These are phyloP conservation scores for Didymella segeticola DNA, from an alignment of 2,329 filamentous ascomycete genomes.

Conservation along the genomic window DNA sequence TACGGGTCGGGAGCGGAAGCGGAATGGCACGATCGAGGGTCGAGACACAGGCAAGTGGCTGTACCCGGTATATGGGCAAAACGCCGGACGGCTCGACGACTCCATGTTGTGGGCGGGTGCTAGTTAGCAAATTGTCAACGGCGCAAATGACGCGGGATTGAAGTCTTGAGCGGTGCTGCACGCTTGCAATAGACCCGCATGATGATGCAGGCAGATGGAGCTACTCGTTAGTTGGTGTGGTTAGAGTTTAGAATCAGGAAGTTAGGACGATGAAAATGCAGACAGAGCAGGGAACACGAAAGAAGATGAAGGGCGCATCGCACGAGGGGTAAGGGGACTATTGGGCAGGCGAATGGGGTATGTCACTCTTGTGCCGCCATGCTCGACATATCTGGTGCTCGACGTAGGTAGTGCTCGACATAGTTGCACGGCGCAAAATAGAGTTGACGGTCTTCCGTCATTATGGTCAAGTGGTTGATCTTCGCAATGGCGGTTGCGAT, in stretches of 20 bases:
- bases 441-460: not conserved
- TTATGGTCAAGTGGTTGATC: not conserved
- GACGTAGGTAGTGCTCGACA: not conserved
- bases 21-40: slow-evolving; percentile 1
- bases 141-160: not conserved
- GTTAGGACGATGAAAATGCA: too few species aligned
- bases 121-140: slow-evolving; percentile 1
- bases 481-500: not conserved
- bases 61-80: slow-evolving; percentile 3
- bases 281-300: not conserved
- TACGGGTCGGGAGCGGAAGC: slow-evolving; percentile 5
- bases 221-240: slow-evolving; percentile 10
- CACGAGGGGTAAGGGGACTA: not conserved
- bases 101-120: not conserved
- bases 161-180: slow-evolving; percentile 6
- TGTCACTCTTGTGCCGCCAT: not conserved
- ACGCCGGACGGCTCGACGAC: not conserved
- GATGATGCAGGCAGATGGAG: slow-evolving; percentile 3
- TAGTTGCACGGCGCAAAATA: not conserved
- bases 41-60: not conserved
- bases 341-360: not conserved
- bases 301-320: not conserved
- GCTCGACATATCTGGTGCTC: not conserved
- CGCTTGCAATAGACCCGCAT: slow-evolving; percentile 9
- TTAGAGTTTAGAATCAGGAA: slow-evolving; percentile 10